A percentile compares a stretch with the other conserved stretches of the same genome.
phyloP scores from a whole-genome alignment of 164 flowering plant genomes.

The Euptelea pleiosperma region DNA sequence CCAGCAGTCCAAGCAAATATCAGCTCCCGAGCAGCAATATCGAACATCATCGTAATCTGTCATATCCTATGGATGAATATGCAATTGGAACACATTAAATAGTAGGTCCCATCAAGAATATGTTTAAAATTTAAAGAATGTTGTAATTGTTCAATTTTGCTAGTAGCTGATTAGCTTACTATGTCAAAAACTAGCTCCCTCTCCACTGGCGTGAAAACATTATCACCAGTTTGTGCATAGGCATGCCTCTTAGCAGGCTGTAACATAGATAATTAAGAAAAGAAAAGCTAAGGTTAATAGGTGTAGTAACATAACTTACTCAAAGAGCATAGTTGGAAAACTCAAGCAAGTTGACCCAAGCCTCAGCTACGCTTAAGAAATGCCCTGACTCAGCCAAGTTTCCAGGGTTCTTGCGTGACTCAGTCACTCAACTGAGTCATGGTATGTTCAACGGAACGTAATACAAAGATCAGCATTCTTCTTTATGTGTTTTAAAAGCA shows the following conservation, averaged over 20 bases:
- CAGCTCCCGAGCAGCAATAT: constrained; percentile 96
- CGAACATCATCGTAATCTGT: constrained; percentile 97
- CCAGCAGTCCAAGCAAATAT: constrained; percentile 92
- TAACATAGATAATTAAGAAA: constrained; percentile 8
- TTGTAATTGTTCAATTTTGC: background rate
- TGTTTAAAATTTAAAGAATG: background rate
- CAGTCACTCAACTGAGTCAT: background rate
- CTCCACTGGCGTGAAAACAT: constrained; percentile 83
- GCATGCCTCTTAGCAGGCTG: constrained; percentile 94
- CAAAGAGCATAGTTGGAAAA: background rate
- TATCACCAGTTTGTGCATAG: constrained; percentile 72
- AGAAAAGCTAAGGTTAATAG: background rate
- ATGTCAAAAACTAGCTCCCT: constrained; percentile 95
- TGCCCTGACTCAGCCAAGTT: background rate
- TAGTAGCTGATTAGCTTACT: constrained; percentile 44
- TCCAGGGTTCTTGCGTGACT: background rate
- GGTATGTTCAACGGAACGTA: background rate
- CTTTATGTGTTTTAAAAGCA: background rate
- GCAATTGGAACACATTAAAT: constrained; percentile 2
- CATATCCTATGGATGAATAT: constrained; percentile 63
- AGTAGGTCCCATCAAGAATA: background rate
- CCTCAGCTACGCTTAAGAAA: background rate
- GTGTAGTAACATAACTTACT: background rate
- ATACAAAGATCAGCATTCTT: background rate
- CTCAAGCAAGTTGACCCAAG: background rate